A percentile compares a stretch with the other conserved stretches of the same genome.
phyloP scores from a whole-genome alignment of 306 rosid genomes.

The Coriaria nepalensis region DNA sequence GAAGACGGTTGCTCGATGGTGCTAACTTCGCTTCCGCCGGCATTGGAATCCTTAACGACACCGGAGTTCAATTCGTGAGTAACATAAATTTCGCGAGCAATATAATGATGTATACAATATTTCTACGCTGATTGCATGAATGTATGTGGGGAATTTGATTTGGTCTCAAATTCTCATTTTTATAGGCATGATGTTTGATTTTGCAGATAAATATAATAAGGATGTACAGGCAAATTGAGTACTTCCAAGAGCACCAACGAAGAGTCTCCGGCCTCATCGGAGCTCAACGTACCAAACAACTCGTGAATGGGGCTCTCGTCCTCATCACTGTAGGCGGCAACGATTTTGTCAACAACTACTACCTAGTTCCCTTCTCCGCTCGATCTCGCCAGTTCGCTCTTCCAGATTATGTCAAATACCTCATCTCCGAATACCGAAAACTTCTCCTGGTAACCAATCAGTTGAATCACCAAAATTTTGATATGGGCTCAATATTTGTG shows the following conservation, averaged over 20 bases:
- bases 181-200: neutral
- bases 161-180: neutral
- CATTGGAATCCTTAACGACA: constrained; percentile 82
- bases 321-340: constrained; percentile 76
- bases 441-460: constrained; percentile 26
- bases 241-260: constrained; percentile 46
- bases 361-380: constrained; percentile 58
- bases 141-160: neutral
- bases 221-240: constrained; percentile 39
- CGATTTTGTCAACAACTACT: constrained; percentile 80
- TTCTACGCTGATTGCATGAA: too few relatives aligned
- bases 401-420: constrained; percentile 41
- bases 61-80: constrained; percentile 70
- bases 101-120: too few relatives aligned
- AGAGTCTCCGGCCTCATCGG: constrained; percentile 44
- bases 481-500: too few relatives aligned
- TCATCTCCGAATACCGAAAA: constrained; percentile 51
- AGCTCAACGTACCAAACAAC: constrained; percentile 12
- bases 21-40: constrained; percentile 96
- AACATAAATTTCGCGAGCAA: neutral
- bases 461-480: neutral
- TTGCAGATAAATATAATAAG: constrained; percentile 56
- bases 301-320: constrained; percentile 35
- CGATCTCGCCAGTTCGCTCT: constrained; percentile 55
- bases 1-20: constrained; percentile 51